phyloP scores from a whole-genome alignment of 495 filamentous ascomycete species.

The Hyaloscypha variabilis region DNA sequence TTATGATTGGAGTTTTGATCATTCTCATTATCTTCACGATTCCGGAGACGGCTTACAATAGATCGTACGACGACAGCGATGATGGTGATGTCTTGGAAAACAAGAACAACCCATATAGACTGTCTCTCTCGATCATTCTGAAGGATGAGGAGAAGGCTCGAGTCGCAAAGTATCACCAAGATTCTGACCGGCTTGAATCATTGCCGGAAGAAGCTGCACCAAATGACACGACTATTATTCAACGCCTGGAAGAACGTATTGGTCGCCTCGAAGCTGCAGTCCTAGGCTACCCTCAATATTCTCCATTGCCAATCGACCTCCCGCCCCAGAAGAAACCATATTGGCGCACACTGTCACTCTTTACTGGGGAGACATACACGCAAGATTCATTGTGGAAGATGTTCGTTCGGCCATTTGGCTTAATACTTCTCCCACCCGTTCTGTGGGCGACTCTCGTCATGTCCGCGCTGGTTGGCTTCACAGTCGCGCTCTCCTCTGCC shows the following conservation, averaged over 20 bases:
- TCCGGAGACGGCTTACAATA: constrained; percentile 52
- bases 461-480: constrained; percentile 19
- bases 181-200: neutral
- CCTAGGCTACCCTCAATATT: constrained; percentile 6
- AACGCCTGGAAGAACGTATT: constrained; percentile 21
- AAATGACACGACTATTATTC: constrained; percentile 5
- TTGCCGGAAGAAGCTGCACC: neutral
- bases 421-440: constrained; percentile 50
- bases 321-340: constrained; percentile 8
- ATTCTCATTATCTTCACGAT: constrained; percentile 51
- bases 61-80: constrained; percentile 4
- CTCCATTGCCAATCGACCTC: neutral
- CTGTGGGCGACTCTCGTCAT: constrained; percentile 52
- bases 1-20: constrained; percentile 45
- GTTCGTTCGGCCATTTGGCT: constrained; percentile 47
- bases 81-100: constrained; percentile 13
- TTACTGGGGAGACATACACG: constrained; percentile 37
- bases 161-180: constrained; percentile 4
- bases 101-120: constrained; percentile 14
- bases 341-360: constrained; percentile 12
- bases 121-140: constrained; percentile 20
- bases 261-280: constrained; percentile 18
- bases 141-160: constrained; percentile 16
- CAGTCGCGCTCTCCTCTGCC: constrained; percentile 26
- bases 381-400: constrained; percentile 47